Conservation (phyloP, 306 rosid species). For the Gastrolobium bilobum region DNA sequence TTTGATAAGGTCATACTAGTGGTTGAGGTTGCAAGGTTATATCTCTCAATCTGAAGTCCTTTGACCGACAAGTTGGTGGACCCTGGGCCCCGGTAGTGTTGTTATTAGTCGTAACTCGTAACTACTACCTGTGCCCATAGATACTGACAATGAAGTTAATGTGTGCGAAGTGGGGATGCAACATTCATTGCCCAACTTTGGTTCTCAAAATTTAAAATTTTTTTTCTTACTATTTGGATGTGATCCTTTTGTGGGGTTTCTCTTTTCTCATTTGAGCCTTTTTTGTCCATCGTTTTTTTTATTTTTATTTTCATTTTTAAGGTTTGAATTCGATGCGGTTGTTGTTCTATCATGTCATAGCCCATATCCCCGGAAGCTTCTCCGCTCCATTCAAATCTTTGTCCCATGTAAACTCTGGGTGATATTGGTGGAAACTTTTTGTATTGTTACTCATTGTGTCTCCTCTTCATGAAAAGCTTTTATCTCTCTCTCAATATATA, state of each 20-base stretch:
- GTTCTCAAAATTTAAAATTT: not conserved
- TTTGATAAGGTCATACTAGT: not conserved
- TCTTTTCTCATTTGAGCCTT: constrained; percentile 21
- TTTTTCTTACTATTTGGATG: constrained; percentile 19
- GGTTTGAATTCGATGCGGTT: constrained; percentile 23
- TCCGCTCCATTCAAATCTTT: constrained; percentile 21
- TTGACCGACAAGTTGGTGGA: constrained; percentile 43
- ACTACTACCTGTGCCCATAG: constrained; percentile 51
- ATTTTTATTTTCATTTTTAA: not conserved
- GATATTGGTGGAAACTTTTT: constrained; percentile 9
- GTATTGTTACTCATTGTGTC: not conserved
- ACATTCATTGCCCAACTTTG: constrained; percentile 36
- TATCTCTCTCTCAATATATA: too few species aligned
- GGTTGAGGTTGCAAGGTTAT: not conserved
- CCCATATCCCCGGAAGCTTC: constrained; percentile 47
- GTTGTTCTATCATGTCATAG: constrained; percentile 35
- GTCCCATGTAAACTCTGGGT: constrained; percentile 29
- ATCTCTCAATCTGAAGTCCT: constrained; percentile 36
- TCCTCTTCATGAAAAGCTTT: not conserved
- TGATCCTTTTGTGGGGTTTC: constrained; percentile 33
- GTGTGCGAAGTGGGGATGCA: constrained; percentile 46
- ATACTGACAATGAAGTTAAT: constrained; percentile 48
- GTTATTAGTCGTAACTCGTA: constrained; percentile 45
- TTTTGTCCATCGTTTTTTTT: constrained; percentile 29
- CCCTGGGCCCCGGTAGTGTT: constrained; percentile 37